Conservation (phyloP, 2,329 filamentous ascomycete species). For the Pseudogymnoascus sp. region DNA sequence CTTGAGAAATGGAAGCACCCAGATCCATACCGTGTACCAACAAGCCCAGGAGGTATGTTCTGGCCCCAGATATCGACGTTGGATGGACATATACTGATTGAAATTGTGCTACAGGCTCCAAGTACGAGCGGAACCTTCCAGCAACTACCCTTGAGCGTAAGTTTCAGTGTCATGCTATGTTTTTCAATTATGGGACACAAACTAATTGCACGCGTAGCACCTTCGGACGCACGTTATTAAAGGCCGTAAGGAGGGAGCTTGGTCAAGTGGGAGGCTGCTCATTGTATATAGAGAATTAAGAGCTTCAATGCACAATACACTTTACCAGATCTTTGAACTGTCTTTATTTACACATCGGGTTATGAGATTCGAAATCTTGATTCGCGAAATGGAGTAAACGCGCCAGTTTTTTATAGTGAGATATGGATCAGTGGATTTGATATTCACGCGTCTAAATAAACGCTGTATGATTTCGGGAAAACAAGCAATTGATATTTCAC, state of each 20-base stretch:
- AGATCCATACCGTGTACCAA: conserved; percentile 82
- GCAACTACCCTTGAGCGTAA: conserved; percentile 72
- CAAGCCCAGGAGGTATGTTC: conserved; percentile 77
- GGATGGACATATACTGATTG: background rate
- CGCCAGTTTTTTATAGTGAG: conserved; percentile 3
- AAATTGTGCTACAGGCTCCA: conserved; percentile 56
- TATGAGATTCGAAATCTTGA: background rate
- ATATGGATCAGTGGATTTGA: background rate
- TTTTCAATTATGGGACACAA: background rate
- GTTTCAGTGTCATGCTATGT: conserved; percentile 30
- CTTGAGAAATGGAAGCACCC: conserved; percentile 96
- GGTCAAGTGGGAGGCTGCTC: background rate
- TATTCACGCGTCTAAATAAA: background rate
- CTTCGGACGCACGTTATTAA: conserved; percentile 16
- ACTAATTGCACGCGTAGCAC: conserved; percentile 20
- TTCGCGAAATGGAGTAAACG: background rate
- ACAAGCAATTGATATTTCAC: background rate
- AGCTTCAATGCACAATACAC: background rate
- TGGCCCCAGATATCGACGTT: background rate
- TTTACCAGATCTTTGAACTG: background rate
- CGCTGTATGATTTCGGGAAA: background rate
- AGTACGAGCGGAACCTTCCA: conserved; percentile 90
- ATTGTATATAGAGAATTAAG: conserved; percentile 6
- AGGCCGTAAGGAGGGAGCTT: conserved; percentile 12
- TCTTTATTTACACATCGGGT: background rate